These are phyloP conservation scores for Rosa persica DNA, from an alignment of 306 rosid species.

Conservation along the genomic window DNA sequence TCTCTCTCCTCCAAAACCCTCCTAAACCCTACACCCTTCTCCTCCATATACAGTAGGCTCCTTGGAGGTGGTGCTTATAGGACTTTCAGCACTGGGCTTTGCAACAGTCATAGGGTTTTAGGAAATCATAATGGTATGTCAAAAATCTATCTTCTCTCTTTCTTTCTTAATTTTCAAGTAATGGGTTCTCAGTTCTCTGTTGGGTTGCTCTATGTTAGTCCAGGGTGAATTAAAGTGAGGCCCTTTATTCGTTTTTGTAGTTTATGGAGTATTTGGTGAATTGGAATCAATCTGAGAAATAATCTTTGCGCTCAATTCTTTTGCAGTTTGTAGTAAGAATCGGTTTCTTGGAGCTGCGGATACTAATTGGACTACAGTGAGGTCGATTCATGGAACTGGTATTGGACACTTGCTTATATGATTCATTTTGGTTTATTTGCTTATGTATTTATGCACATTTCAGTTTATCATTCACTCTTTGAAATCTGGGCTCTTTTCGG, in stretches of 20 bases:
- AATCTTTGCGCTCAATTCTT: background rate
- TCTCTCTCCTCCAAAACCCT: conserved; percentile 29
- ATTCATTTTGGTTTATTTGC: background rate
- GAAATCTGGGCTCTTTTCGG: background rate
- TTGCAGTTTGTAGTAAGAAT: conserved; percentile 37
- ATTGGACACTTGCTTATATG: conserved; percentile 9
- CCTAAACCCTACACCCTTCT: conserved; percentile 4
- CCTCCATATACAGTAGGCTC: conserved; percentile 35
- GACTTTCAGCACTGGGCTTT: conserved; percentile 46
- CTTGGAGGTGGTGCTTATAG: conserved; percentile 35
- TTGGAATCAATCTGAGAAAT: background rate
- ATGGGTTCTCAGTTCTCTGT: background rate
- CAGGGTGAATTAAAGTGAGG: background rate
- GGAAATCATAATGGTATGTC: conserved; percentile 45
- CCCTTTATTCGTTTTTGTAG: background rate
- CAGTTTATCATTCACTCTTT: background rate
- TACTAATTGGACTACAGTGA: conserved; percentile 35
- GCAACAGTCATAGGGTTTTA: conserved; percentile 32
- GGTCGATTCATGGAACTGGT: conserved; percentile 79
- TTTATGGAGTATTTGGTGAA: background rate
- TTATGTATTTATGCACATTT: background rate
- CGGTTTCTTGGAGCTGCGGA: conserved; percentile 51
- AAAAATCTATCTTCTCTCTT: conserved; percentile 8
- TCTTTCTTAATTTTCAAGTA: background rate
- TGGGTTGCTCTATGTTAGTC: background rate